Conservation (phyloP, 2,329 filamentous ascomycete species). For the Aciculosporium take region DNA sequence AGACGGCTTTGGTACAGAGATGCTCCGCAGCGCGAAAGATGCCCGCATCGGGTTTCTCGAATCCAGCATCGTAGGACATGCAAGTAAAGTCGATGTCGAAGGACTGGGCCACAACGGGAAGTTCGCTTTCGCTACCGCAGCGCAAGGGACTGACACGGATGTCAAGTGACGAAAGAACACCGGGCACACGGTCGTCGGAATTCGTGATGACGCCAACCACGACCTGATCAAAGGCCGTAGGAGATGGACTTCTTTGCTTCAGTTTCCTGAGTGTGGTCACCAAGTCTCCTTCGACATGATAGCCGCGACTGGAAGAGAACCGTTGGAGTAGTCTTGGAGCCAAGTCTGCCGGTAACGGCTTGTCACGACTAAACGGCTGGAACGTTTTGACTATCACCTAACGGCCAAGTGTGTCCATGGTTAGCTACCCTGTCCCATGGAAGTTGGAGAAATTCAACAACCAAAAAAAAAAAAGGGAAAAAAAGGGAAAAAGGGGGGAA, state of each 20-base stretch:
- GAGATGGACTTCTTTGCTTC: constrained; percentile 11
- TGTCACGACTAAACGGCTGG: constrained; percentile 20
- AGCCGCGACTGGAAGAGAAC: constrained; percentile 40
- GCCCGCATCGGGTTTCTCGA: constrained; percentile 39
- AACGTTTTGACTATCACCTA: constrained; percentile 44
- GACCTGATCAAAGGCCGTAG: constrained; percentile 19
- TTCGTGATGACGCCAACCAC: constrained; percentile 47
- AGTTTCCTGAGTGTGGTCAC: constrained; percentile 29
- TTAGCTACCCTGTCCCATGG: background rate
- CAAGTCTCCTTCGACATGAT: constrained; percentile 32
- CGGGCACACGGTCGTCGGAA: constrained; percentile 44
- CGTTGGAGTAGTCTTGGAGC: constrained; percentile 33
- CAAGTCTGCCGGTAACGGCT: constrained; percentile 29
- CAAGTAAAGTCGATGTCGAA: constrained; percentile 39
- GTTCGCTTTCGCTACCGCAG: constrained; percentile 9
- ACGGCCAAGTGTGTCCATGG: background rate
- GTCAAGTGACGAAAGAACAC: constrained; percentile 38
- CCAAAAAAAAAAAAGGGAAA: no score
- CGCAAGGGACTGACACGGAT: constrained; percentile 29
- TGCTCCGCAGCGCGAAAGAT: constrained; percentile 42
- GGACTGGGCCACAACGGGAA: background rate
- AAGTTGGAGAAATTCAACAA: no score
- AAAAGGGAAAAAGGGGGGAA: no score
- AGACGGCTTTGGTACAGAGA: constrained; percentile 23
- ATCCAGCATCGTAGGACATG: constrained; percentile 48